These are phyloP conservation scores for Lodderomyces metapsilosis DNA, from an alignment of 1,139 yeast species.

Conservation along the genomic window DNA sequence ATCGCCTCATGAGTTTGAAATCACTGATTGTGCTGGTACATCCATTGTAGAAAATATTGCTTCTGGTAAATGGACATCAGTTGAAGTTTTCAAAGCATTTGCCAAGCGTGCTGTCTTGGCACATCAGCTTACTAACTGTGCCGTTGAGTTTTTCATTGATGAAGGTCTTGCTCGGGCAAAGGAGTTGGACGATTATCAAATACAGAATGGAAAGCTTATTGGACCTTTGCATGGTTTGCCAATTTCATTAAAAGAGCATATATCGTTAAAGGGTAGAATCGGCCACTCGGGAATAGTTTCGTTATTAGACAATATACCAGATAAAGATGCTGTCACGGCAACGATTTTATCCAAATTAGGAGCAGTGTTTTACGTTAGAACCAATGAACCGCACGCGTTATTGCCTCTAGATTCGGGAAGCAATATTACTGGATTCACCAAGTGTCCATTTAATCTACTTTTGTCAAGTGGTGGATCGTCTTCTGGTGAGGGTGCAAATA, in stretches of 20 bases:
- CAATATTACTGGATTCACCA: constrained; percentile 33
- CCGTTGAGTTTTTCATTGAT: constrained; percentile 34
- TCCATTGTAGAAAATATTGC: constrained; percentile 37
- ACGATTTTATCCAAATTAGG: constrained; percentile 26
- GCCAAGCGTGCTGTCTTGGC: constrained; percentile 49
- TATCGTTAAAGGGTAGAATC: constrained; percentile 53
- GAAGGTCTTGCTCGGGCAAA: constrained; percentile 29
- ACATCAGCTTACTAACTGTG: constrained; percentile 44
- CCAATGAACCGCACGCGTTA: constrained; percentile 38
- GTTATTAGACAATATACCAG: constrained; percentile 47
- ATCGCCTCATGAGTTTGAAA: constrained; percentile 41
- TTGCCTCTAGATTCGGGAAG: constrained; percentile 40
- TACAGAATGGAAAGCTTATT: constrained; percentile 20
- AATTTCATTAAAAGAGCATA: constrained; percentile 51
- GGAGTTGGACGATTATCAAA: constrained; percentile 28
- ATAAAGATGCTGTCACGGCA: constrained; percentile 27
- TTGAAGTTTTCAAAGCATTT: constrained; percentile 48
- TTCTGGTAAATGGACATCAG: constrained; percentile 34
- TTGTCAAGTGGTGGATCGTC: constrained; percentile 38
- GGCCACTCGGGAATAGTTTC: constrained; percentile 66
- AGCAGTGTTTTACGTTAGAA: constrained; percentile 34
- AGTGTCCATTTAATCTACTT: constrained; percentile 30
- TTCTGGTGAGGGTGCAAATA: constrained; percentile 39
- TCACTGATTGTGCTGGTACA: constrained; percentile 45
- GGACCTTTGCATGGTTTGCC: constrained; percentile 44